A percentile compares a stretch with the other conserved stretches of the same genome.
These are phyloP conservation scores for Hypsizygus marmoreus DNA, from an alignment of 768 basidiomycete genomes.

Conservation along the genomic window DNA sequence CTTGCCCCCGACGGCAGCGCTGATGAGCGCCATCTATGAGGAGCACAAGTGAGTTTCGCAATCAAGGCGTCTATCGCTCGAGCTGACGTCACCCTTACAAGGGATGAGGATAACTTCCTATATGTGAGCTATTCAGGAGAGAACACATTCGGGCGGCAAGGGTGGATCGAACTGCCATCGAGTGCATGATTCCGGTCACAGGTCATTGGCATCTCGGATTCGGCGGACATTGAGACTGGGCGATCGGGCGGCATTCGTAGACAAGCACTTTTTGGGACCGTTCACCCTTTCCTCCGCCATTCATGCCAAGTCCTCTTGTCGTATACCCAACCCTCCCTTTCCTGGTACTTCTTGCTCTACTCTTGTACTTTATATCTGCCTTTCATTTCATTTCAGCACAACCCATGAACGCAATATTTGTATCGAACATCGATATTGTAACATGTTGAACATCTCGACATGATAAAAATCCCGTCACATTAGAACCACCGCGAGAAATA, in stretches of 20 bases:
- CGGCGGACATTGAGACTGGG: slow-evolving; percentile 21
- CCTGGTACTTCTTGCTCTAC: slow-evolving; percentile 14
- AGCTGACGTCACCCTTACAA: slow-evolving; percentile 38
- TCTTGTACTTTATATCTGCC: slow-evolving; percentile 27
- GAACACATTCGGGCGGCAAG: slow-evolving; percentile 84
- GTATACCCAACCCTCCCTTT: slow-evolving; percentile 18
- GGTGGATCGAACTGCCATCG: slow-evolving; percentile 47
- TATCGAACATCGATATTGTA: slow-evolving; percentile 18
- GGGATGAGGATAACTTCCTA: slow-evolving; percentile 98
- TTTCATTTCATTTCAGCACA: slow-evolving; percentile 16
- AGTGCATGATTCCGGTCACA: slow-evolving; percentile 38
- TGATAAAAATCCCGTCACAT: background rate
- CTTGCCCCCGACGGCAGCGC: slow-evolving; percentile 93
- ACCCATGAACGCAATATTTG: slow-evolving; percentile 19
- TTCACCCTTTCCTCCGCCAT: slow-evolving; percentile 5
- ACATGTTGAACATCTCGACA: slow-evolving; percentile 3
- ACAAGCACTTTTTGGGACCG: slow-evolving; percentile 15
- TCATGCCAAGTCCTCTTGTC: slow-evolving; percentile 11
- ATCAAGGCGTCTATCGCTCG: slow-evolving; percentile 4
- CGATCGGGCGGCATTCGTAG: slow-evolving; percentile 12
- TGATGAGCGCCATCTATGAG: slow-evolving; percentile 99
- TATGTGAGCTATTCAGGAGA: slow-evolving; percentile 99
- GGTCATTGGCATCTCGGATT: slow-evolving; percentile 21
- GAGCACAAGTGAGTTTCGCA: slow-evolving; percentile 88
- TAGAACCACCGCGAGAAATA: background rate